These are phyloP conservation scores for Detonula confervacea DNA, from an alignment of 352 stramenopile species.

Conservation along the genomic window DNA sequence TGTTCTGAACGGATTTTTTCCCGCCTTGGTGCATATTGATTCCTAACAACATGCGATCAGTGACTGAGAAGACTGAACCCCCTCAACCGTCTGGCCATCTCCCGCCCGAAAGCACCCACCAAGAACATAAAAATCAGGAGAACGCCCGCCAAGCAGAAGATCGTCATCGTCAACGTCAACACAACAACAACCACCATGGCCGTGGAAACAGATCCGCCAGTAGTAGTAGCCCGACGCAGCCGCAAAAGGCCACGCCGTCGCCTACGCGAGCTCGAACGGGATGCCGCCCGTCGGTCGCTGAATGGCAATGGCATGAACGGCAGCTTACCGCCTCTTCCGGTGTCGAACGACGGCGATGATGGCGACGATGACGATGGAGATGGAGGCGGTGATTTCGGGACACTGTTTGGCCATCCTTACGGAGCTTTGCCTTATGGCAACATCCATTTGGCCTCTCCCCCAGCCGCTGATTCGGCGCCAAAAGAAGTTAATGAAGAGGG, in stretches of 20 bases:
- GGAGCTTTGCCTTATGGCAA: slow-evolving; percentile 78
- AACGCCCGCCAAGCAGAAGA: too few species aligned
- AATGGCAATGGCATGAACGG: slow-evolving; percentile 44
- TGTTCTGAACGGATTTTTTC: too few species aligned
- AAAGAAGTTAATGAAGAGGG: too few species aligned
- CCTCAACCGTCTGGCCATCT: neutral
- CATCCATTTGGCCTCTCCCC: slow-evolving; percentile 52
- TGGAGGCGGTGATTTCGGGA: slow-evolving; percentile 23
- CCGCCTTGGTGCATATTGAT: too few species aligned
- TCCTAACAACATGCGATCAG: neutral
- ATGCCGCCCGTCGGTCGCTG: slow-evolving; percentile 30
- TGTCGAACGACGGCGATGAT: neutral
- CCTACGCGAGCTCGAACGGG: slow-evolving; percentile 34
- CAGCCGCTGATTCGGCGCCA: too few species aligned
- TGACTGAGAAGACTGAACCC: neutral
- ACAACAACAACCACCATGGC: neutral
- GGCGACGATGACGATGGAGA: neutral
- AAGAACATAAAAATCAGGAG: too few species aligned
- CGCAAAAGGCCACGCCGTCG: slow-evolving; percentile 22
- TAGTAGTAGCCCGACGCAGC: too few species aligned
- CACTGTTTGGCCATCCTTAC: slow-evolving; percentile 70
- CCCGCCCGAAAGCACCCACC: neutral
- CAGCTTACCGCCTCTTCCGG: slow-evolving; percentile 40
- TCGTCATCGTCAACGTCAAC: neutral
- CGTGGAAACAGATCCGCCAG: too few species aligned